These are phyloP conservation scores for Carnegiea gigantea DNA, from an alignment of 179 eudicot species.

Conservation along the genomic window DNA sequence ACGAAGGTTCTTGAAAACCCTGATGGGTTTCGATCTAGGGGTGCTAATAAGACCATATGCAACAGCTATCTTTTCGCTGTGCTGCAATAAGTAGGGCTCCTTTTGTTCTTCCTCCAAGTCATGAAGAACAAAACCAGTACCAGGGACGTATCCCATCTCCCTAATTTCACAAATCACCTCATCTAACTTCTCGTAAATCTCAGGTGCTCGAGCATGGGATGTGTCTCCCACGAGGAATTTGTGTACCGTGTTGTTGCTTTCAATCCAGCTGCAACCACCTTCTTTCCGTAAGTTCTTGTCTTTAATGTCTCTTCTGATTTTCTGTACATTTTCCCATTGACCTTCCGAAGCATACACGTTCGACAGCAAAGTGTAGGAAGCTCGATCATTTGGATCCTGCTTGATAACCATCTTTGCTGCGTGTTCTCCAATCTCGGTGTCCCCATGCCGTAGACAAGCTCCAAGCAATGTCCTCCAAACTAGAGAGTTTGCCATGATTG, in stretches of 20 bases:
- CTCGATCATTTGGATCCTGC: conserved; percentile 54
- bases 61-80: conserved; percentile 62
- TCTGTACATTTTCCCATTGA: conserved; percentile 45
- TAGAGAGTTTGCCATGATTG: conserved; percentile 46
- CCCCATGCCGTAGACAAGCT: conserved; percentile 52
- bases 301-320: conserved; percentile 51
- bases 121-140: conserved; percentile 50
- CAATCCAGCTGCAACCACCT: conserved; percentile 71
- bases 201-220: conserved; percentile 38
- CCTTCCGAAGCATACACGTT: conserved; percentile 59
- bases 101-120: conserved; percentile 55
- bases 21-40: conserved; percentile 35
- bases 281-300: conserved; percentile 56
- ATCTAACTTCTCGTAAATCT: conserved; percentile 46
- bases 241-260: conserved; percentile 40
- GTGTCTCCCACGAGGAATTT: conserved; percentile 60
- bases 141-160: conserved; percentile 53
- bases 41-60: conserved; percentile 58
- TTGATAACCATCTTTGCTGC: conserved; percentile 49
- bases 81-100: conserved; percentile 51
- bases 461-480: conserved; percentile 68
- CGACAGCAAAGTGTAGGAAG: conserved; percentile 56
- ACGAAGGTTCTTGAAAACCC: conserved; percentile 57
- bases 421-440: conserved; percentile 36
- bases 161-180: conserved; percentile 35